Percentiles rank a stretch among this genome's conserved stretches.
phyloP scores from a whole-genome alignment of 371 early-diverging fungal genomes.

The Encephalitozoon romaleae region DNA sequence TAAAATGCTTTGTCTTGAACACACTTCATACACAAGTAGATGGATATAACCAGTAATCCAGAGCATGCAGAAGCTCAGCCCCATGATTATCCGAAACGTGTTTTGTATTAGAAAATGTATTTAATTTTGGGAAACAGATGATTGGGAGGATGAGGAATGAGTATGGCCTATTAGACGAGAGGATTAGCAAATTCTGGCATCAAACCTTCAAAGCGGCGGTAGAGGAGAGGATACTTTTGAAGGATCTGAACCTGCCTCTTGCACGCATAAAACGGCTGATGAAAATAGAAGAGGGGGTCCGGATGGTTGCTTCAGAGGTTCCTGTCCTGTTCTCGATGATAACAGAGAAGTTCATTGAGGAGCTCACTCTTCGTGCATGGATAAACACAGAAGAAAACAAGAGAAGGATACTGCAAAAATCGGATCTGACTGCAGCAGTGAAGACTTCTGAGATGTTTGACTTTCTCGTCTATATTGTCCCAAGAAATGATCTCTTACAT shows the following conservation, averaged over 20 bases:
- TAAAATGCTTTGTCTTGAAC: neutral
- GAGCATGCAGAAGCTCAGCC: neutral
- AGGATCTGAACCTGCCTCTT: constrained; percentile 79
- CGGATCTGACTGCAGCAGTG: constrained; percentile 83
- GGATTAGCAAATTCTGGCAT: constrained; percentile 36
- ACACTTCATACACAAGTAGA: neutral
- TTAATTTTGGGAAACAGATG: neutral
- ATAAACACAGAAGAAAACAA: constrained; percentile 93
- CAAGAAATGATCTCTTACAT: constrained; percentile 66
- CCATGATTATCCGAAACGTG: neutral
- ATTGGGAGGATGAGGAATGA: constrained; percentile 3
- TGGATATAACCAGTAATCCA: neutral
- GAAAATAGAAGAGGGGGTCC: constrained; percentile 94
- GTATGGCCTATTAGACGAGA: constrained; percentile 24
- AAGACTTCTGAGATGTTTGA: constrained; percentile 88
- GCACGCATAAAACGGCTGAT: constrained; percentile 98
- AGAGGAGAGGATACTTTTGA: constrained; percentile 52
- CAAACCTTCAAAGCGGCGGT: constrained; percentile 16
- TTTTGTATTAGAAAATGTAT: constrained; percentile 15
- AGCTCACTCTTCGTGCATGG: constrained; percentile 87
- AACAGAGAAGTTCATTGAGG: constrained; percentile 88
- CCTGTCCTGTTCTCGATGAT: constrained; percentile 88
- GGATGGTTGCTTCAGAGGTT: constrained; percentile 67
- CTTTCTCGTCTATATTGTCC: constrained; percentile 93
- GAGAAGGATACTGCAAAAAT: constrained; percentile 83